Evolutionary conservation across 108 stramenopile genomes (phyloP), one percentile per base, ranked within the genome.

Genomic region (Hondaea fermentalgiana): DNA sequence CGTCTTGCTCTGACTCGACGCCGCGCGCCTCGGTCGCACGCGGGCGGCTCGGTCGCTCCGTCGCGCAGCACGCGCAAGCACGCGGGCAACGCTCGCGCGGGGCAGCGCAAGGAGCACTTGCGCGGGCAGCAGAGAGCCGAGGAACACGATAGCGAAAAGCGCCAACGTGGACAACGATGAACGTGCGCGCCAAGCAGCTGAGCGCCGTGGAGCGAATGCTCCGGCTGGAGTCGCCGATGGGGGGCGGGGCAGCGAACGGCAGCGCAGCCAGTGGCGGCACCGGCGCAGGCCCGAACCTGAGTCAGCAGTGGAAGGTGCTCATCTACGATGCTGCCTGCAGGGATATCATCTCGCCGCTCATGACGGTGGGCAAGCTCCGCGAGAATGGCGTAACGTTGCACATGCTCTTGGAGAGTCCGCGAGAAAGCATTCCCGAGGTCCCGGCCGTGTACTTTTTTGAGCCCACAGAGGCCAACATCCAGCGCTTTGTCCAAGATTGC

Each of bases 331-430:
- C 90, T 16, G 93, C 94, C 87, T 96, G 97, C 88, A 95, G 98
- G 45, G 95, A 96, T 83, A 97, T 99, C 88, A 97, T 99, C 90
- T 97, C 97, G 5, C 98, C 99, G 5, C 93, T 99, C 8, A 90
- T 98, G 16, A 95, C 95, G 72, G 98, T 99, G 21, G 95, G 96
- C 64, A 96, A 96, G 90, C 95, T 99, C 28, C 96, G 99, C 17
- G 92, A 95, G 51, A 94, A 95, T 8, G 99, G 99, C 57, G 98
- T 99, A 29, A 99, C 99, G 4, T 94, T 99, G 17, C 99, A 99
- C 90, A 87, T 97, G 87, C 93, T 97, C 89, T 93, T 97, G 44
- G 89, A 93, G 58, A 92, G 94, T 55, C 97, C 96, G 76, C 94
- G 98, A 1, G 97, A 97, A 72, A 92, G 96, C 71, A 97, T 99